Base-by-base conservation (phyloP, 345 rosid species). In the Excoecaria cochinchinensis region DNA sequence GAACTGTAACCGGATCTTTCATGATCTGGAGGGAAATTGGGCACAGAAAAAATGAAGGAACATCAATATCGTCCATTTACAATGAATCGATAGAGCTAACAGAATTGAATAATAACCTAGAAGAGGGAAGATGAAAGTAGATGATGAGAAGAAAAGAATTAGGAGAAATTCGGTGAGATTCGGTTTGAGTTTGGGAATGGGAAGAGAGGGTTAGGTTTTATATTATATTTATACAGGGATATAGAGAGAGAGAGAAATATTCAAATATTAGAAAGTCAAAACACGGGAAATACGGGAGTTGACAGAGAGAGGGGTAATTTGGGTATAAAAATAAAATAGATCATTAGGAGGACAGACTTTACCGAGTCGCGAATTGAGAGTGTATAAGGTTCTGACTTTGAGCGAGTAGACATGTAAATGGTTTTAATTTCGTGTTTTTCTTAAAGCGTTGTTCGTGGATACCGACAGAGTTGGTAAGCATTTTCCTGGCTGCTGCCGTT, bases 11-110 rank as follows among this genome's bases (percentile, higher is more conserved):
- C 1, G 94, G 97, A 71, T 91, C 97, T 76, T 81, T 91, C 97
- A 91, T 91, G 62, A 91, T 85, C 48, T 86, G 87, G 3, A 89
- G 83, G 51, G 97, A 91, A 58, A 91, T 88, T 0, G 97, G 97
- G 78, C 97, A 91, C 78, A 87, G 83, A 55, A 91, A 91, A 67
- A 78, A 88, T 0, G 85, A 48, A 19, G 97, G 97, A 67, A 91
- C 86, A 70, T 88, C 91, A 62, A 91, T 86, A 51, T 86, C 94
- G 22, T 90, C 92, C 91, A 88, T 89, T 70, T 0, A 17, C 39
- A n/a, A 5, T 15, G 12, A 67, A 50, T 5, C 42, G 46, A 70
- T 63, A n/a, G n/a, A 31, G 16, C 24, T 12, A n/a, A 56, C 73
- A 36, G 24, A 38, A 14, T 71, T 50, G 44, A 48, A 63, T 31